Percentiles rank a stretch among this genome's conserved stretches.
phyloP scores from a whole-genome alignment of 352 stramenopile species.

The Phytophthora pluvialis region DNA sequence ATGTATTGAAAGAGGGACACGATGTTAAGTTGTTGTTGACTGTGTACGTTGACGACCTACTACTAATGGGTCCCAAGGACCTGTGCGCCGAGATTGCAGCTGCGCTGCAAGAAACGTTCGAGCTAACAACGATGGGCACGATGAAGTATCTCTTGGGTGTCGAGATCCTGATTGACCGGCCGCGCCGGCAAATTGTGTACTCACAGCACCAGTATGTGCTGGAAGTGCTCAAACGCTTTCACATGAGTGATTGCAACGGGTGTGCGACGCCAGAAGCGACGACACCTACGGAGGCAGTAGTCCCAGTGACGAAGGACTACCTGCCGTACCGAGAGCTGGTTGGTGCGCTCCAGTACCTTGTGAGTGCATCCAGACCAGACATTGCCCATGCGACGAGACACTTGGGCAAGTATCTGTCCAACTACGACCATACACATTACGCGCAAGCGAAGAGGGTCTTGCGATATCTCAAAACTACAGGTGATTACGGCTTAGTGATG shows the following conservation, averaged over 20 bases:
- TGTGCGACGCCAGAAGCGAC: slow-evolving; percentile 9
- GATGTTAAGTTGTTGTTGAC: no score
- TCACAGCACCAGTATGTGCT: slow-evolving; percentile 16
- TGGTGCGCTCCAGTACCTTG: slow-evolving; percentile 16
- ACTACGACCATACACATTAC: neutral
- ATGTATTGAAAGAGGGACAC: no score
- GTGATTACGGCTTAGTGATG: no score
- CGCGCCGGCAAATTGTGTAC: no score
- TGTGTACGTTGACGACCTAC: no score
- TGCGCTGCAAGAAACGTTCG: slow-evolving; percentile 17
- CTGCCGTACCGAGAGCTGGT: slow-evolving; percentile 19
- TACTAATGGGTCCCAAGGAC: no score
- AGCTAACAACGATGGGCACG: slow-evolving; percentile 14
- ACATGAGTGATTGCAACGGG: slow-evolving; percentile 10
- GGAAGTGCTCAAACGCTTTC: no score
- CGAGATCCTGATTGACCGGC: slow-evolving; percentile 15
- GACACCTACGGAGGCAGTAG: neutral
- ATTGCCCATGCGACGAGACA: neutral
- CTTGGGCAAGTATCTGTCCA: neutral
- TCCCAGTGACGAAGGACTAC: neutral
- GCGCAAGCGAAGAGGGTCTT: no score
- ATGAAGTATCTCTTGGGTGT: slow-evolving; percentile 17
- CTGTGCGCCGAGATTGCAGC: no score
- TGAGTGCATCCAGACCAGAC: neutral
- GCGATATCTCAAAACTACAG: no score